Evolutionary conservation across 352 stramenopile genomes (phyloP).

Genomic region (Saprolegnia diclina): DNA sequence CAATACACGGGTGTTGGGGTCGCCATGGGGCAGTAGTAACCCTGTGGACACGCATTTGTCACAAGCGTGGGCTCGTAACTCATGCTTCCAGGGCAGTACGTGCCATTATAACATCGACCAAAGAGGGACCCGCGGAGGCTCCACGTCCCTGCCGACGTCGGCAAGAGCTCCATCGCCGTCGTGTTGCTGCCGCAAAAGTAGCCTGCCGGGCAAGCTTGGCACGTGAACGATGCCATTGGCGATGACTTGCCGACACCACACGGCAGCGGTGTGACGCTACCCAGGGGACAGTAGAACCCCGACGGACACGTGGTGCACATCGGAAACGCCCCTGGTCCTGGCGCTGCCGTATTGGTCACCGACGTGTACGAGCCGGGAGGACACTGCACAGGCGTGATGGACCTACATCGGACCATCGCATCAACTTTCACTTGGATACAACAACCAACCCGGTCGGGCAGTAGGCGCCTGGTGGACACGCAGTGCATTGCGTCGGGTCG

Average conservation of each 20-base stretch:
- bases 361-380: conserved; percentile 70
- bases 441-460: conserved; percentile 40
- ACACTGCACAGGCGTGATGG: conserved; percentile 53
- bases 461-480: conserved; percentile 72
- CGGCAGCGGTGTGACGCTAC: conserved; percentile 43
- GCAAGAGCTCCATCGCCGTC: conserved; percentile 66
- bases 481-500: conserved; percentile 64
- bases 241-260: conserved; percentile 73
- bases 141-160: conserved; percentile 49
- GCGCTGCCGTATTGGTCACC: conserved; percentile 60
- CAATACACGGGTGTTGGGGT: conserved; percentile 66
- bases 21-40: conserved; percentile 71
- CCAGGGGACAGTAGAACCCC: conserved; percentile 78
- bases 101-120: conserved; percentile 83
- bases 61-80: conserved; percentile 64
- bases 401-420: conserved; percentile 24
- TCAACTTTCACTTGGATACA: not conserved
- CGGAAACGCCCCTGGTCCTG: conserved; percentile 56
- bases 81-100: conserved; percentile 67
- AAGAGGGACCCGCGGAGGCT: conserved; percentile 45
- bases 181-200: conserved; percentile 74
- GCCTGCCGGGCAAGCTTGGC: conserved; percentile 52
- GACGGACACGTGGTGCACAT: conserved; percentile 67
- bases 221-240: conserved; percentile 44
- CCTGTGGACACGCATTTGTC: conserved; percentile 67